Conservation (phyloP, 2,329 filamentous ascomycete species). For the Zarea fungicola region DNA sequence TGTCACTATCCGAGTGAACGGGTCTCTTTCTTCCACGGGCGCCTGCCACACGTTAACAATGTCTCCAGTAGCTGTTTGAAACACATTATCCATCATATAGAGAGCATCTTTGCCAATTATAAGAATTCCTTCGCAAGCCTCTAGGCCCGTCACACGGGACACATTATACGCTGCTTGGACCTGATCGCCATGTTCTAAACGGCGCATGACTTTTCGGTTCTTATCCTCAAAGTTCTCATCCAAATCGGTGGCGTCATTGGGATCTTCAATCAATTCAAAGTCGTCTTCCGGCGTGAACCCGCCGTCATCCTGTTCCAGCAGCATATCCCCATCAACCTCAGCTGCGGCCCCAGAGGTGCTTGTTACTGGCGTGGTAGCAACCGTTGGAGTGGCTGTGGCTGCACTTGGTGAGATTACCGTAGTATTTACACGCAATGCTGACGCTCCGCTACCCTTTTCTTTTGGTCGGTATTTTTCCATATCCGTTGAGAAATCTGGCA, state of each 20-base stretch:
- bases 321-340: constrained; percentile 3
- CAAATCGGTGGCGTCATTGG: constrained; percentile 71
- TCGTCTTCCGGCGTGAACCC: constrained; percentile 67
- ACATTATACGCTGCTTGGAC: constrained; percentile 95
- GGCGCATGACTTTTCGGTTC: constrained; percentile 95
- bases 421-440: constrained; percentile 32
- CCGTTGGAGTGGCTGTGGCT: constrained; percentile 4
- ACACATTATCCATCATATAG: constrained; percentile 95
- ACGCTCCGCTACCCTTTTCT: constrained; percentile 51
- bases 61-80: constrained; percentile 89
- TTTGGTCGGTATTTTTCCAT: constrained; percentile 81
- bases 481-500: constrained; percentile 67
- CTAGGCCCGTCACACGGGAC: constrained; percentile 86
- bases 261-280: constrained; percentile 93
- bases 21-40: constrained; percentile 84
- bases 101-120: constrained; percentile 88
- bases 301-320: constrained; percentile 21
- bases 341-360: background rate
- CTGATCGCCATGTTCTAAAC: constrained; percentile 81
- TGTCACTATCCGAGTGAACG: constrained; percentile 90
- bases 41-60: constrained; percentile 97
- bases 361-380: background rate
- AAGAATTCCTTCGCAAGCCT: constrained; percentile 87
- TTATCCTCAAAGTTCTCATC: constrained; percentile 88
- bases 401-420: constrained; percentile 14